Evolutionary conservation across 306 rosid species (phyloP).

Genomic region (Cercis canadensis): DNA sequence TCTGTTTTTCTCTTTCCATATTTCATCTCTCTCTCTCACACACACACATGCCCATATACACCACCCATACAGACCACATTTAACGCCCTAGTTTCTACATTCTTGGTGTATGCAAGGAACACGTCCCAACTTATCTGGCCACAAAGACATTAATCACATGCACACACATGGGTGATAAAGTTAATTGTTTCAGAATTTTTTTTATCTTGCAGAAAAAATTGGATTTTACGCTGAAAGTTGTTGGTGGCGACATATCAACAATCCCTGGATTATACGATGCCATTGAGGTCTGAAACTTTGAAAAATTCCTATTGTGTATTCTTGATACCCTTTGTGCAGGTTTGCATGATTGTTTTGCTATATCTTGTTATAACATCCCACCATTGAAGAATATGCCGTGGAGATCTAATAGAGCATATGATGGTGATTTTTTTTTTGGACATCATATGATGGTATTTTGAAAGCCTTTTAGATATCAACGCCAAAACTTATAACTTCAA

Average conservation of each 20-base stretch:
- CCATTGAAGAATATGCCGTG: no score
- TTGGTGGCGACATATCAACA: conserved; percentile 91
- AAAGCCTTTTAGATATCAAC: conserved; percentile 12
- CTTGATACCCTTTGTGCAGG: conserved; percentile 18
- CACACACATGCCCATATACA: conserved; percentile 1
- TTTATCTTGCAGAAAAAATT: conserved; percentile 75
- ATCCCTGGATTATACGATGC: conserved; percentile 81
- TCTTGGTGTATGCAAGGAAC: conserved; percentile 27
- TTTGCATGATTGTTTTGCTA: conserved; percentile 23
- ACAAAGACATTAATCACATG: background rate
- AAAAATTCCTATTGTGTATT: conserved; percentile 26
- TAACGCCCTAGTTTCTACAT: conserved; percentile 10
- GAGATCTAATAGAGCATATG: conserved; percentile 9
- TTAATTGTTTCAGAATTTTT: conserved; percentile 32
- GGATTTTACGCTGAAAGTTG: conserved; percentile 85
- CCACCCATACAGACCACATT: background rate
- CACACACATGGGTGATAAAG: conserved; percentile 4
- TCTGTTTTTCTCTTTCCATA: background rate
- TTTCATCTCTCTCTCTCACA: background rate
- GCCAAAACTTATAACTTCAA: no score
- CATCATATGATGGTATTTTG: no score
- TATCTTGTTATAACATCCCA: conserved; percentile 7
- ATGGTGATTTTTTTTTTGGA: no score
- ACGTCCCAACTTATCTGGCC: conserved; percentile 16
- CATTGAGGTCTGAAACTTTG: conserved; percentile 70